Base-by-base conservation (phyloP, 139 green algal genomes). In the Auxenochlorella protothecoides region DNA sequence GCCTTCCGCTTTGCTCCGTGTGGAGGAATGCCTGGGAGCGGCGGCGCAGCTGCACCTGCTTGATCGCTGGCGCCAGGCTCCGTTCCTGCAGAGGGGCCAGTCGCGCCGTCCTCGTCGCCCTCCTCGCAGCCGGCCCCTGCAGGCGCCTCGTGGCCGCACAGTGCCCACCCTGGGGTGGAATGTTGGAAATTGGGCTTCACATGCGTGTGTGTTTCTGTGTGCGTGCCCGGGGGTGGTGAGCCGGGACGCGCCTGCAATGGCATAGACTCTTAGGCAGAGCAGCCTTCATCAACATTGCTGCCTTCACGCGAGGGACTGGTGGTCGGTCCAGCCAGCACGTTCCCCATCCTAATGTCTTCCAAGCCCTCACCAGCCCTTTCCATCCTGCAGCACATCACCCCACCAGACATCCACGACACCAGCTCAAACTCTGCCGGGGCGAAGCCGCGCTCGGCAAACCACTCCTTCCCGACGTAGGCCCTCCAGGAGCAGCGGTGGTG, bases 401-500 rank as follows among this genome's bases (percentile, higher is more conserved):
- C 70, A 74, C 84, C 82, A 44, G 84, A 89, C 83, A 93, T 89
- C 83, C 85, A 92, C 52, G 68, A 83, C 5, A 92, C 72, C 4
- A 89, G 51, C 77, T 92, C 86, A 76, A 96, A 96, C 51, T 96
- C 89, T 59, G 76, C 44, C 0, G 83, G 57, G 6, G 44, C 78
- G 65, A 96, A 86, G 3, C 86, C 89, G 11, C 80, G 66, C 11
- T 60, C 5, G 7, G 53, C 7, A n/a, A 91, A 85, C 15, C 84
- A 57, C 3, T 70, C 10, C 74, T 89, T 83, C 13, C 75, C 87
- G 8, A 89, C 83, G 79, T 89, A 94, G 55, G 86, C 68, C n/a
- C 74, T 64, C 89, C 89, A 96, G 63, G 73, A 78, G 81, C 86
- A 93, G 54, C 85, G 77, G 80, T 96, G 90, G 77, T 96, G 90